Evolutionary conservation across 192 early-diverging fungal species (phyloP), one percentile per base, ranked within the genome.

Genomic region (Jimgerdemannia lactiflua): DNA sequence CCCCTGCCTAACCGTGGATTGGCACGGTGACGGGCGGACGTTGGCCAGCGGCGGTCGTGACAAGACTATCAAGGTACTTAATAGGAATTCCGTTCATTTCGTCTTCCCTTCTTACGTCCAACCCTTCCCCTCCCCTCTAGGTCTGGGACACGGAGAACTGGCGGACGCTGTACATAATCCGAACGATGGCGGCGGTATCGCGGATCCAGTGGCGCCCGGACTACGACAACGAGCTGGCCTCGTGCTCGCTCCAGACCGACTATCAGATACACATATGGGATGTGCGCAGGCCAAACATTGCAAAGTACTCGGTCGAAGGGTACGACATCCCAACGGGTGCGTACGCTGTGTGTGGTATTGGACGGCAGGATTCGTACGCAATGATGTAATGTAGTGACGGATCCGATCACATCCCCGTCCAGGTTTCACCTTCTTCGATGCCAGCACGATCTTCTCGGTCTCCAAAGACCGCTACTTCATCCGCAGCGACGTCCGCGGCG

Each of bases 1-100:
- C 3, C 80, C 90, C 18, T 90, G 89, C 18, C 78, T 95, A 0
- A 87, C 92, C 0, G 80, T 95, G 1, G 94, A 95, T 70, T 95
- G 91, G 85, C 87, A 93, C 79, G 83, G 89, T n/a, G 85, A 80
- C 42, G 94, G 94, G 0, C 75, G 81, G 39, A 82, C 83, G 20
- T 76, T 94, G n/a, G 94, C 94, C 0, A 94, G 86, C 64, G 93
- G 94, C 9, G 94, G 94, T 0, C 74, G 93, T 3, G 94, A 95
- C 74, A 88, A 86, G 65, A 87, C 85, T 3, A 94, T 95, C 76
- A 93, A 95, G 81, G 90, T 91, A 75, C 29, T 29, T n/a, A n/a
- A n/a, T n/a, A n/a, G n/a, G n/a, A n/a, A n/a, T n/a, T n/a, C n/a
- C 29, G 29, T 29, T 29, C 29, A 29, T 29, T 29, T 29, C 29